Evolutionary conservation across 768 basidiomycete genomes (phyloP), one percentile per base, ranked within the genome.

Genomic region (Amanita phalloides): DNA sequence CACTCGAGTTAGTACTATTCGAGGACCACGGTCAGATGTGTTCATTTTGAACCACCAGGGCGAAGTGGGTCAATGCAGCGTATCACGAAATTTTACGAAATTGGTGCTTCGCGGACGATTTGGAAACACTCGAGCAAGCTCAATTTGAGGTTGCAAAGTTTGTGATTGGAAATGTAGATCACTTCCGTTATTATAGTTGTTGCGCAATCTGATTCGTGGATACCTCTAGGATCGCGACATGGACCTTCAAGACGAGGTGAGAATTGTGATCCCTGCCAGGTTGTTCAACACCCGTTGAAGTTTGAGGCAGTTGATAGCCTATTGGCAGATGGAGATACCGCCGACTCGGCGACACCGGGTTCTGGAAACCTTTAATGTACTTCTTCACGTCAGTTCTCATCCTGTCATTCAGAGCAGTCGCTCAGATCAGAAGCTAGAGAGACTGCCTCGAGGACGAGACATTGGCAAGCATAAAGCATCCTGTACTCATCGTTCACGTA

Each of bases 401-500:
- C 17, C 13, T 36, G 13, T 52, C 36, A 33, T 21, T 36, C 17
- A 21, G 20, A 32, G 23, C 41, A 26, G 30, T 48, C 42, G 42
- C 56, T 48, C 11, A 48, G 35, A 35, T 25, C 10, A 48, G 9
- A 25, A 51, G 2, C 42, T 32, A 37, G 87, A 74, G 85, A 57
- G 72, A 72, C 33, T 73, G 76, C 4, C 62, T 87, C 44, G 72
- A 58, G 37, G 55, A 70, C 17, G 71, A 74, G 25, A 69, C 74
- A 53, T 68, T 78, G 28, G 71, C 72, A n/a, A 58, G 64, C 37
- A 76, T 89, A 47, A 77, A 63, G 4, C 76, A 78, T 55, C 86
- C 86, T 2, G 77, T 83, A 9, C 68, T 88, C 10, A 76, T 88
- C 17, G 73, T 88, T 39, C 85, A 86, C 65, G 85, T 85, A 49